Base-by-base conservation (phyloP, 805 yeast species). In the Candida namnaoensis region DNA sequence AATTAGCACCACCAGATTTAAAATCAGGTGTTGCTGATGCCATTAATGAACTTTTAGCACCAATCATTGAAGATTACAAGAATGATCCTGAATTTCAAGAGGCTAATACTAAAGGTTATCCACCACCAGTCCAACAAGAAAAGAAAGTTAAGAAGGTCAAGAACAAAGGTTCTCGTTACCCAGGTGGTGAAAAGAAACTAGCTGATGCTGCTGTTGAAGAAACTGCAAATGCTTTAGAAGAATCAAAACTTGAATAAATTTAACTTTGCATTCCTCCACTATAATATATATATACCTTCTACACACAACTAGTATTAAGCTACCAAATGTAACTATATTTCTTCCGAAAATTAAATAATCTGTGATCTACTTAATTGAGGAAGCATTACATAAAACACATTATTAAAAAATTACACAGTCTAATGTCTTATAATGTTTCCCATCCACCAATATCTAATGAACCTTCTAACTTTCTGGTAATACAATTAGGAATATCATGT, bases 371-470 rank as follows among this genome's bases (percentile, higher is more conserved):
- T 19, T 19, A 19, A 19, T 19, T 19, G 19, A 19, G 19, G 19
- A 19, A 19, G 19, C 19, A 19, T 19, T 3, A 19, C 3, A 19
- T 19, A 19, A 19, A 19, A 19, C 19, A 19, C 19, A 19, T 19
- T 19, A 19, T 19, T 19, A 19, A 19, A 19, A 19, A 19, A 3
- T 2, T 19, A 19, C 19, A 19, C 19, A 19, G 19, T 19, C 19
- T 19, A 19, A 19, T 19, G 19, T 19, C 13, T 58, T 64, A 87
- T 46, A 84, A 64, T 2, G 93, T 85, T 51, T 84, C 93, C 99
- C 99, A 91, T 0, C 99, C 99, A 8, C 99, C 99, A 34, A 82
- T 76, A 59, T 91, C 98, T 32, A 82, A 62, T 7, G 74, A 75
- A 34, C 82, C 78, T 51, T 91, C 98, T 13, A 91, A 69, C 48